These are phyloP conservation scores for Ascochyta viciae-villosae DNA, from an alignment of 2,329 filamentous ascomycete genomes.

Conservation along the genomic window DNA sequence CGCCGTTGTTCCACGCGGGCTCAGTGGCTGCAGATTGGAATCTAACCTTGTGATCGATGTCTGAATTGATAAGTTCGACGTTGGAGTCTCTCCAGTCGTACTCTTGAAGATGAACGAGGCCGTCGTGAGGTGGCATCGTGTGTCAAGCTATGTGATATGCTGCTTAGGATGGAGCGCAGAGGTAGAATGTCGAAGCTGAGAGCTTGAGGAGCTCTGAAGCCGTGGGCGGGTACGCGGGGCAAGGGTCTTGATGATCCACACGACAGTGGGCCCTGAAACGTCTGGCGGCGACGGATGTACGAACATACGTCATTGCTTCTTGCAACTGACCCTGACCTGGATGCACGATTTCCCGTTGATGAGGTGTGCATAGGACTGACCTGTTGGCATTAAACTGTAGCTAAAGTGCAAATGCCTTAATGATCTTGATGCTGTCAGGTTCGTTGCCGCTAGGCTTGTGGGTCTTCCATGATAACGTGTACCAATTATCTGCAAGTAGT, in stretches of 20 bases:
- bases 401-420: too few relatives aligned
- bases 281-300: neutral
- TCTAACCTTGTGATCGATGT: constrained; percentile 72
- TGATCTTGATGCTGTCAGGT: too few relatives aligned
- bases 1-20: constrained; percentile 70
- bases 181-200: neutral
- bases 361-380: neutral
- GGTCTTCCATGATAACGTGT: too few relatives aligned
- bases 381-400: too few relatives aligned
- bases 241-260: constrained; percentile 1
- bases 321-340: neutral
- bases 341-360: neutral
- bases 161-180: neutral
- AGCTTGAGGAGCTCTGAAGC: neutral
- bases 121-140: constrained; percentile 67
- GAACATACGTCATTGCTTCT: constrained; percentile 10
- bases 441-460: too few relatives aligned
- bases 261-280: constrained; percentile 7
- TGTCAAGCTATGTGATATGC: neutral
- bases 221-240: neutral
- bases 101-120: constrained; percentile 67
- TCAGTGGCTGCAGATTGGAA: constrained; percentile 70
- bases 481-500: too few relatives aligned
- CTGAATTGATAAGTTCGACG: constrained; percentile 68
- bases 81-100: constrained; percentile 74